Evolutionary conservation across 208 protist species (phyloP).

Genomic region (Leishmania tarentolae): DNA sequence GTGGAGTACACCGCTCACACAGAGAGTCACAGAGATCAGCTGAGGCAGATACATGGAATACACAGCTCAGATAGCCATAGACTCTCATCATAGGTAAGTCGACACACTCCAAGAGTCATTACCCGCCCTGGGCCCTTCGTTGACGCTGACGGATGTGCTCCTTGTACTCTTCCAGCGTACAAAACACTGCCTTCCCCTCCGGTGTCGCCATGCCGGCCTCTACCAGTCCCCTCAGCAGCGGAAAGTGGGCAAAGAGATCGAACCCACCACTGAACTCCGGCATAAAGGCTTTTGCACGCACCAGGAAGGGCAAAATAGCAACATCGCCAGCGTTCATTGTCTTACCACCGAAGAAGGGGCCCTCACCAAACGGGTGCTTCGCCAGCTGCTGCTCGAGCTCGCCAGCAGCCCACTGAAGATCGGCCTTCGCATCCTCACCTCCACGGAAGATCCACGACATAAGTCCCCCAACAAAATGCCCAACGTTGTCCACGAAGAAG

Average conservation of each 20-base stretch:
- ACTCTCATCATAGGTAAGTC: neutral
- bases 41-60: no score
- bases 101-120: neutral
- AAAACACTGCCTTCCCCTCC: slow-evolving; percentile 50
- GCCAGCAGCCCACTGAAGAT: slow-evolving; percentile 50
- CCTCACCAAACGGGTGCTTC: slow-evolving; percentile 48
- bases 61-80: neutral
- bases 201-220: slow-evolving; percentile 44
- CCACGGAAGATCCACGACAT: slow-evolving; percentile 21
- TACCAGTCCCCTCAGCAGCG: slow-evolving; percentile 33
- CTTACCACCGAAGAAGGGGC: slow-evolving; percentile 68
- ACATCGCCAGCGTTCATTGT: slow-evolving; percentile 68
- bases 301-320: slow-evolving; percentile 56
- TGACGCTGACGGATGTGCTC: neutral
- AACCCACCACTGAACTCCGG: slow-evolving; percentile 45
- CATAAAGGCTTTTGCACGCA: slow-evolving; percentile 47
- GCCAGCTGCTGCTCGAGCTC: slow-evolving; percentile 58
- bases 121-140: neutral
- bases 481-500: slow-evolving; percentile 42
- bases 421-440: slow-evolving; percentile 36
- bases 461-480: slow-evolving; percentile 36
- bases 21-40: neutral
- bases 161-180: slow-evolving; percentile 35
- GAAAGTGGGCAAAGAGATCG: slow-evolving; percentile 64
- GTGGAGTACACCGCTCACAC: neutral